Evolutionary conservation across 768 basidiomycete genomes (phyloP), one percentile per base, ranked within the genome.

Genomic region (Podaxis pistillaris): DNA sequence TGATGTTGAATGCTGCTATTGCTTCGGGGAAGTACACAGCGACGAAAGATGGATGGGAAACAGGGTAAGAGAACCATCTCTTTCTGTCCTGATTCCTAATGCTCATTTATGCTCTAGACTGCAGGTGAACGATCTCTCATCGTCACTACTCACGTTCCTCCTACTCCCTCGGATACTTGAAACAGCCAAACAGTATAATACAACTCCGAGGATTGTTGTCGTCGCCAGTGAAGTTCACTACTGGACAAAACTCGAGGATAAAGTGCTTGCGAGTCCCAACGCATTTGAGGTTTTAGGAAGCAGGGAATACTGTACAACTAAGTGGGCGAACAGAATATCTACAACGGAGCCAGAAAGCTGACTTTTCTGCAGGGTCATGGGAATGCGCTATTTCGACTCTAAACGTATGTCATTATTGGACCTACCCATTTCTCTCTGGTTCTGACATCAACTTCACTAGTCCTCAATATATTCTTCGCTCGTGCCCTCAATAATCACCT

Each of bases 1-100:
- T 85, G 1, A 72, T 83, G 11, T 74, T 77, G 68, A 83, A 83
- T 36, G 81, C 83, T 0, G 81, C 64, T 0, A 58, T 77, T 2
- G 36, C 53, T 3, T 19, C 57, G 0, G 1, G n/a, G 0, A 0
- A 0, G 1, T 51, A 65, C 8, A 79, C 78, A 0, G 38, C 52
- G 5, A 66, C 60, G 5, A 37, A 56, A 0, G 78, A 85, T 67
- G 83, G 80, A 6, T 85, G 79, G 80, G 83, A 85, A 62, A 54
- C 69, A 11, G 69, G 64, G 84, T 83, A 54, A 3, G 75, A 67
- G 11, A 2, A 26, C 4, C 33, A 33, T 28, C 8, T 26, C 9
- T 19, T 15, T 22, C 1, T 13, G n/a, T n/a, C 30, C 9, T 30
- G 36, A 6, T n/a, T 54, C 47, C 50, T 50, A n/a, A 46, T 8